Evolutionary conservation across 1,284 basidiomycete species (phyloP).

Genomic region (Marasmius oreades): DNA sequence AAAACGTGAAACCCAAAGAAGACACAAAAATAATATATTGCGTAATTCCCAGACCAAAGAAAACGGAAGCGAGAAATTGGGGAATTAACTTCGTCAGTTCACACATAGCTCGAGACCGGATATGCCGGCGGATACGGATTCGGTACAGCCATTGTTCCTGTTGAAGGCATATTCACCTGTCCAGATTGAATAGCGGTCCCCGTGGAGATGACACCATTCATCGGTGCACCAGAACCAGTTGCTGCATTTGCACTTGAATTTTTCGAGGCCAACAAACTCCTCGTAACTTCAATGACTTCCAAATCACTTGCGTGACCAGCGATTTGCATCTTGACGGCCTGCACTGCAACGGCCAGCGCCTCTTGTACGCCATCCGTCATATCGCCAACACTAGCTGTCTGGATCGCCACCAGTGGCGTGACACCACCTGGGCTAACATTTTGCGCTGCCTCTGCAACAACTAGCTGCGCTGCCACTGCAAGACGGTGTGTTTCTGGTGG

Average conservation of each 20-base stretch:
- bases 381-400: constrained; percentile 14
- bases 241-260: background rate
- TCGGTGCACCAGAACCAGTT: background rate
- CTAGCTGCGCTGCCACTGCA: constrained; percentile 72
- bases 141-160: constrained; percentile 1
- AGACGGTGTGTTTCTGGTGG: constrained; percentile 42
- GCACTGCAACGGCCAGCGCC: constrained; percentile 13
- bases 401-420: constrained; percentile 14
- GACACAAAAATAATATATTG: constrained; percentile 15
- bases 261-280: constrained; percentile 7
- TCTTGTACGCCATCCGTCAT: constrained; percentile 15
- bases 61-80: constrained; percentile 2
- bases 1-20: constrained; percentile 24
- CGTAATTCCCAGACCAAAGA: constrained; percentile 1
- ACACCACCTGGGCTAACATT: constrained; percentile 6
- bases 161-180: background rate
- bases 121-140: constrained; percentile 7
- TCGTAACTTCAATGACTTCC: constrained; percentile 12
- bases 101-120: constrained; percentile 13
- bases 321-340: constrained; percentile 9
- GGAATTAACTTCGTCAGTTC: constrained; percentile 5
- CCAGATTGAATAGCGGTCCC: background rate
- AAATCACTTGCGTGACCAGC: constrained; percentile 10
- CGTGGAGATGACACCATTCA: background rate
- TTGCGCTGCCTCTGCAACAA: constrained; percentile 75